These are phyloP conservation scores for Blastosporella zonata DNA, from an alignment of 1,284 basidiomycete genomes.

Conservation along the genomic window DNA sequence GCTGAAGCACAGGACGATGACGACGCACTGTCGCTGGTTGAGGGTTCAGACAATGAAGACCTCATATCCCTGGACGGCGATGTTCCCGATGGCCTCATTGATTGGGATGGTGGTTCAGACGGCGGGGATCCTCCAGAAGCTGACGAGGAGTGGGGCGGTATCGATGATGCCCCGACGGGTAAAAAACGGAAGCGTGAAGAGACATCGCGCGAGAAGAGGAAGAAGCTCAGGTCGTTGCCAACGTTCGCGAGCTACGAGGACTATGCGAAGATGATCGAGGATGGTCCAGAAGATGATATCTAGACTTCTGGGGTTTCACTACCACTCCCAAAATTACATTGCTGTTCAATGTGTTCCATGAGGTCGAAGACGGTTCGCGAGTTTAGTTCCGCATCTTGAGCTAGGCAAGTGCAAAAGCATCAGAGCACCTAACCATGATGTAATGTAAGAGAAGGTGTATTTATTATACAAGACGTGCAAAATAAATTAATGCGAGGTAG, in stretches of 20 bases:
- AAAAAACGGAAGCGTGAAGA: conserved; percentile 36
- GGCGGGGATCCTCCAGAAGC: conserved; percentile 27
- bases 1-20: conserved; percentile 27
- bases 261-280: conserved; percentile 91
- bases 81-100: conserved; percentile 21
- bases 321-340: too few relatives aligned
- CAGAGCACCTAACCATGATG: too few relatives aligned
- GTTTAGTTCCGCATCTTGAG: too few relatives aligned
- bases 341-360: too few relatives aligned
- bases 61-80: conserved; percentile 47
- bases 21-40: conserved; percentile 47
- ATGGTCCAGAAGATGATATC: conserved; percentile 71
- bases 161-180: conserved; percentile 31
- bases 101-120: conserved; percentile 22
- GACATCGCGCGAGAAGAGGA: conserved; percentile 52
- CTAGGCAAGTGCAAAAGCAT: too few relatives aligned
- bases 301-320: conserved; percentile 7
- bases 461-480: background rate
- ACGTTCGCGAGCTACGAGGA: conserved; percentile 96
- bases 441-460: background rate
- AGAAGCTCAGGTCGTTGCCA: conserved; percentile 73
- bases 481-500: background rate
- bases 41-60: conserved; percentile 68
- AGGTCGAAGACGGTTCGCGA: too few relatives aligned
- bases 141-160: conserved; percentile 21